Evolutionary conservation across 2,329 filamentous ascomycete genomes (phyloP), one percentile per base, ranked within the genome.

Genomic region (Sclerotinia subarctica): DNA sequence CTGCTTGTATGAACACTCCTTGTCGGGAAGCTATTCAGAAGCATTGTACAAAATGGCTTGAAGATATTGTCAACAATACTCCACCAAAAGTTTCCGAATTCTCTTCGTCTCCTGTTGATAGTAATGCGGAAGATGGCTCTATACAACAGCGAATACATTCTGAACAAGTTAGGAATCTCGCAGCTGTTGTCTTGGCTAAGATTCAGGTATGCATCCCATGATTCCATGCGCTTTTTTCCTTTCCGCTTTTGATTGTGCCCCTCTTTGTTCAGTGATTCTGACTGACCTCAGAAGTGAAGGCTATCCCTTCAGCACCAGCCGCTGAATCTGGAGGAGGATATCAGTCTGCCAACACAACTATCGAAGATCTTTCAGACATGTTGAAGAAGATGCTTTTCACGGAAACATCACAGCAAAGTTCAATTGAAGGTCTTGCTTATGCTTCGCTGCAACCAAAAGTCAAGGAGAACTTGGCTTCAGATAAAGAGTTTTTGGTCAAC

Each of bases 351-450:
- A 83, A 82, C 56, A 87, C 86, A 17, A 88, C 83, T 71, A 86
- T 90, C 69, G 88, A 90, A 72, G 86, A 89, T n/a, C 80, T 91
- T 13, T 85, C 86, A 49, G 81, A 80, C 70, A 84, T 87, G 76
- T 90, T 91, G 72, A 86, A 84, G 62, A 87, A 86, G 64, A 88
- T 93, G 80, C 82, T 93, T 57, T 82, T 86, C 56, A 83, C 87
- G 56, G 83, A 86, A 46, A 80, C 82, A 66, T 83, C 82, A 70
- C 84, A 85, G 70, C 86, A 90, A 74, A 88, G 91, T 76, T 90
- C 92, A 0, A 87, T 98, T 66, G 95, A 99, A 80, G 95, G 94
- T 7, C 82, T 99, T 69, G 95, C 94, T 19, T 98, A 97, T 78
- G 90, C 93, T 5, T 96, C 94, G 13, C 84, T 98, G 49, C 92